Evolutionary conservation across 345 rosid genomes (phyloP).

Genomic region (Hevea brasiliensis): DNA sequence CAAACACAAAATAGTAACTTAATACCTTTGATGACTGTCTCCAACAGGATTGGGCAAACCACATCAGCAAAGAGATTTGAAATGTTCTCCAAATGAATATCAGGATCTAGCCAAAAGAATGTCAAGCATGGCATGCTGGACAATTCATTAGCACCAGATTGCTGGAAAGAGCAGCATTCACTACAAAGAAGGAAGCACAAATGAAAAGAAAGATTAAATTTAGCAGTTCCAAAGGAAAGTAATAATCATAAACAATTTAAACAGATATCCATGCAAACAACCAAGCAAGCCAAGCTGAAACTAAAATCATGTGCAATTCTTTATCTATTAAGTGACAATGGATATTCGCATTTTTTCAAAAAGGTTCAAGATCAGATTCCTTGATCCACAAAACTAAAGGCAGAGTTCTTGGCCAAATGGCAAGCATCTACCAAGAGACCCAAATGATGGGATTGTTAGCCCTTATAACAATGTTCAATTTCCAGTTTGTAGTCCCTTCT

Average conservation of each 20-base stretch:
- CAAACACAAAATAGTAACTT: neutral
- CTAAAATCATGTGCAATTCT: neutral
- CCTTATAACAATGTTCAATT: neutral
- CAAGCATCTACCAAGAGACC: neutral
- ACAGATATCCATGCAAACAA: neutral
- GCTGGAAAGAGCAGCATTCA: slow-evolving; percentile 63
- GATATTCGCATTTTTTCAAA: neutral
- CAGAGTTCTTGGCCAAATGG: neutral
- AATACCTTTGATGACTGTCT: slow-evolving; percentile 84
- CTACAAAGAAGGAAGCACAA: slow-evolving; percentile 48
- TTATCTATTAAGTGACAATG: neutral
- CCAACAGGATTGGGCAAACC: slow-evolving; percentile 72
- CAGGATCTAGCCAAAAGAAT: slow-evolving; percentile 56
- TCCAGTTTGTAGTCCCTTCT: neutral
- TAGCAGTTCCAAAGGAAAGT: neutral
- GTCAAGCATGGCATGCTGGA: slow-evolving; percentile 63
- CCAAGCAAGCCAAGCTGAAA: neutral
- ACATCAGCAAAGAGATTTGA: slow-evolving; percentile 54
- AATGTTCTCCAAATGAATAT: slow-evolving; percentile 44
- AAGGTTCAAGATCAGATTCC: neutral
- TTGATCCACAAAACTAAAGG: neutral
- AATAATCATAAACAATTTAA: neutral
- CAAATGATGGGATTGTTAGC: neutral
- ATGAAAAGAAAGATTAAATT: slow-evolving; percentile 4
- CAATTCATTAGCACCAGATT: slow-evolving; percentile 37